A percentile compares a stretch with the other conserved stretches of the same genome.
Conservation (phyloP, 176 grass and related monocot genomes). For the Zizania latifolia region DNA sequence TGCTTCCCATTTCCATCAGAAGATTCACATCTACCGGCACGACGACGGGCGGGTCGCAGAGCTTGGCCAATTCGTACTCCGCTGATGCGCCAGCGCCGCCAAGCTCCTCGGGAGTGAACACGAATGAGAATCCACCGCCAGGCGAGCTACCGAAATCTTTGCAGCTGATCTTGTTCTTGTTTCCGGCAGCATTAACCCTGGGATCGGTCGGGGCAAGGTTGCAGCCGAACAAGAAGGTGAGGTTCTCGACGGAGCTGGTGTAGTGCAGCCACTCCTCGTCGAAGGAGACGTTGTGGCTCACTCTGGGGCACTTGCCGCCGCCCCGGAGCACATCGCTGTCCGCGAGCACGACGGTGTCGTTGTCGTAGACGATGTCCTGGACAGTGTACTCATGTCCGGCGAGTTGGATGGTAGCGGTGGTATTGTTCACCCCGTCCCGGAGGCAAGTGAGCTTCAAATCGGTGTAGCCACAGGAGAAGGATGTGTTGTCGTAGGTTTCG, state of each 20-base stretch:
- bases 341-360: background rate
- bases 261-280: background rate
- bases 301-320: background rate
- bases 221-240: conserved; percentile 37
- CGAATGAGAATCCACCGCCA: background rate
- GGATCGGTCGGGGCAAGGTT: rapidly evolving
- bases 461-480: conserved; percentile 40
- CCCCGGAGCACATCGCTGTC: background rate
- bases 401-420: background rate
- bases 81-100: rapidly evolving
- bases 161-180: background rate
- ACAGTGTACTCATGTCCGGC: background rate
- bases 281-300: background rate
- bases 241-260: rapidly evolving
- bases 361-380: background rate
- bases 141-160: rapidly evolving
- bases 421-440: rapidly evolving
- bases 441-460: conserved; percentile 22
- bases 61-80: rapidly evolving
- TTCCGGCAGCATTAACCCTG: rapidly evolving
- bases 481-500: rapidly evolving
- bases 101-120: rapidly evolving
- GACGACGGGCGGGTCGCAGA: rapidly evolving
- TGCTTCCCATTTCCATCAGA: rapidly evolving
- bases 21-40: background rate